Conservation (phyloP, 257 asterid genomes). For the Nyctanthes arbortristis region DNA sequence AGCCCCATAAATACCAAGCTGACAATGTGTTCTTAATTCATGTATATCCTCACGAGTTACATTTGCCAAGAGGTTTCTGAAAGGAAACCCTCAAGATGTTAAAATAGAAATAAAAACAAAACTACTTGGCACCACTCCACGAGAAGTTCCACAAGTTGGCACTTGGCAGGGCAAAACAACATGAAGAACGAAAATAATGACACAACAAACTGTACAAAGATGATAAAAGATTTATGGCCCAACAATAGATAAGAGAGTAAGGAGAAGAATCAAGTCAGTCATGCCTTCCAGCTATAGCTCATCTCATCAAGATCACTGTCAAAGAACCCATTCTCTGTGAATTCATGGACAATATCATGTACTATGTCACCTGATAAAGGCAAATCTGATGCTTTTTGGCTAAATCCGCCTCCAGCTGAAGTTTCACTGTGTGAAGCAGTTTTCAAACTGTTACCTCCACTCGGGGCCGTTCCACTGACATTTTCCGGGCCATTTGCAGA, state of each 20-base stretch:
- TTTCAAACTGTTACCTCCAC: constrained; percentile 69
- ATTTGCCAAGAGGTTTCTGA: constrained; percentile 35
- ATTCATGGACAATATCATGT: constrained; percentile 61
- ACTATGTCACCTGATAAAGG: constrained; percentile 57
- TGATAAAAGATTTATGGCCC: constrained; percentile 25
- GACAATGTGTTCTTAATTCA: background rate
- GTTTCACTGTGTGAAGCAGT: constrained; percentile 51
- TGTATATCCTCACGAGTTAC: constrained; percentile 45
- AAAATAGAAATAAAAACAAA: constrained; percentile 10
- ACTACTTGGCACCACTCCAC: constrained; percentile 28
- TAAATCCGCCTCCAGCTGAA: constrained; percentile 28
- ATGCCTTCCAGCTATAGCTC: constrained; percentile 72
- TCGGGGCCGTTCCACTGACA: constrained; percentile 33
- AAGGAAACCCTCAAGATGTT: constrained; percentile 23
- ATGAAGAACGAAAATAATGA: background rate
- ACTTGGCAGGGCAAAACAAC: background rate
- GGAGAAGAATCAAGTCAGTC: constrained; percentile 25
- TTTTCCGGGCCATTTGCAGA: constrained; percentile 34
- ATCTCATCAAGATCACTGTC: constrained; percentile 72
- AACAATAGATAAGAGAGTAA: constrained; percentile 1
- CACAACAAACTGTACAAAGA: constrained; percentile 52
- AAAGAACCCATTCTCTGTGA: constrained; percentile 70
- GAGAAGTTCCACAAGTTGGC: constrained; percentile 31
- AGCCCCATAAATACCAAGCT: background rate
- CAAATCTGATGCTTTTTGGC: constrained; percentile 56